phyloP scores from a whole-genome alignment of 139 green algal genomes.

The Chlamydomonas sphaeroides region DNA sequence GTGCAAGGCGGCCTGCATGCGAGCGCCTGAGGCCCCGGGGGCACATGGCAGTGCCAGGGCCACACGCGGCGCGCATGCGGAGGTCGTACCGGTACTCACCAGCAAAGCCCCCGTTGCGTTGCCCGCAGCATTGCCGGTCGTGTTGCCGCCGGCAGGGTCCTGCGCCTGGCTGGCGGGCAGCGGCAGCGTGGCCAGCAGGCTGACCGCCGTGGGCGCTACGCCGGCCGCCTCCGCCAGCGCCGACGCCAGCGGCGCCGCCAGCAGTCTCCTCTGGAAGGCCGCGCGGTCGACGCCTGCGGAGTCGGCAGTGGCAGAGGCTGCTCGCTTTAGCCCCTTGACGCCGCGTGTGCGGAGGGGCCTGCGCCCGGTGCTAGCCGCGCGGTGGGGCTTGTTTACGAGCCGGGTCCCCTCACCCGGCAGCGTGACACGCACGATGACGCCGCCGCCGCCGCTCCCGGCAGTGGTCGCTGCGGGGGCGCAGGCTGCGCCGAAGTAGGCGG shows the following conservation, averaged over 20 bases:
- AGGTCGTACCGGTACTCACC: not conserved
- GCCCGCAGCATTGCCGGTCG: not conserved
- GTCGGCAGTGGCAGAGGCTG: not conserved
- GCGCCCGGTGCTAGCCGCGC: too few species aligned
- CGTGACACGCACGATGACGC: constrained; percentile 4
- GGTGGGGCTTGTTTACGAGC: too few species aligned
- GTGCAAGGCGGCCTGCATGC: not conserved
- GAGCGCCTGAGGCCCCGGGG: not conserved
- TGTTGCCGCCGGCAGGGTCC: not conserved
- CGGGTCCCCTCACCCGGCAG: constrained; percentile 28
- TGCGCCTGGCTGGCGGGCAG: not conserved
- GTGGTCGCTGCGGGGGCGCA: not conserved
- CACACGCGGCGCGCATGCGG: not conserved
- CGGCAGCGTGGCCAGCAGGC: not conserved
- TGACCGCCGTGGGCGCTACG: not conserved
- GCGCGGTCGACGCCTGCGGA: constrained; percentile 10
- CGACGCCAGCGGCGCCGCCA: not conserved
- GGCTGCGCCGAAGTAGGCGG: constrained; percentile 14
- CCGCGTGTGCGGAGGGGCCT: too few species aligned
- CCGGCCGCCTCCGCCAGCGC: not conserved
- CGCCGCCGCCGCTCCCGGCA: not conserved
- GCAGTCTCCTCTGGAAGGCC: too few species aligned
- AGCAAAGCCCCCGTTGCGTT: not conserved
- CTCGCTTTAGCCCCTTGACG: not conserved
- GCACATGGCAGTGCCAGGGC: too few species aligned